Evolutionary conservation across 768 basidiomycete genomes (phyloP).

Genomic region (Sporobolomyces roseus): DNA sequence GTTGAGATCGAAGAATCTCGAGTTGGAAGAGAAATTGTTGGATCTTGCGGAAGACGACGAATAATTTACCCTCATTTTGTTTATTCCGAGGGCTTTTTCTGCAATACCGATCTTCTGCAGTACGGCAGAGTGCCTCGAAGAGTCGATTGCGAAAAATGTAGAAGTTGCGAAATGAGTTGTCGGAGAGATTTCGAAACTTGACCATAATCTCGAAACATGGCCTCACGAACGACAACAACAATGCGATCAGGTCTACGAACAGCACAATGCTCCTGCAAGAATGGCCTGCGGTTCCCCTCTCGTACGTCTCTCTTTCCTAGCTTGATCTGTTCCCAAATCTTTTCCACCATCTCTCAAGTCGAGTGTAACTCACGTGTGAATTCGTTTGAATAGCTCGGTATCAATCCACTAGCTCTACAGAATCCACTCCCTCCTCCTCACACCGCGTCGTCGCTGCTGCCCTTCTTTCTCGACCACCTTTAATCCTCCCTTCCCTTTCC

Average conservation of each 20-base stretch:
- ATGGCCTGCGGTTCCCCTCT: not conserved
- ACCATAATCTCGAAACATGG: not conserved
- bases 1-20: slow-evolving; percentile 23
- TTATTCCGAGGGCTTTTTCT: no score
- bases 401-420: not conserved
- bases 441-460: slow-evolving; percentile 42
- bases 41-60: slow-evolving; percentile 16
- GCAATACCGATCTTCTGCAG: no score
- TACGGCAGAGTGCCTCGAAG: no score
- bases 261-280: slow-evolving; percentile 16
- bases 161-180: no score
- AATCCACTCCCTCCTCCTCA: slow-evolving; percentile 9
- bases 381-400: not conserved
- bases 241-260: slow-evolving; percentile 13
- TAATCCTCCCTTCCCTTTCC: slow-evolving; percentile 34
- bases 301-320: slow-evolving; percentile 2
- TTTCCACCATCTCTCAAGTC: not conserved
- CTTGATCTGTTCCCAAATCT: not conserved
- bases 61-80: not conserved
- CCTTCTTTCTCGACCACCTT: slow-evolving; percentile 42
- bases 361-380: not conserved
- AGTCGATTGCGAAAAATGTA: not conserved
- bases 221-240: not conserved
- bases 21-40: slow-evolving; percentile 33
- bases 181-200: not conserved